Base-by-base conservation (phyloP, 2,329 filamentous ascomycete species). In the Aspergillus aculeatus region DNA sequence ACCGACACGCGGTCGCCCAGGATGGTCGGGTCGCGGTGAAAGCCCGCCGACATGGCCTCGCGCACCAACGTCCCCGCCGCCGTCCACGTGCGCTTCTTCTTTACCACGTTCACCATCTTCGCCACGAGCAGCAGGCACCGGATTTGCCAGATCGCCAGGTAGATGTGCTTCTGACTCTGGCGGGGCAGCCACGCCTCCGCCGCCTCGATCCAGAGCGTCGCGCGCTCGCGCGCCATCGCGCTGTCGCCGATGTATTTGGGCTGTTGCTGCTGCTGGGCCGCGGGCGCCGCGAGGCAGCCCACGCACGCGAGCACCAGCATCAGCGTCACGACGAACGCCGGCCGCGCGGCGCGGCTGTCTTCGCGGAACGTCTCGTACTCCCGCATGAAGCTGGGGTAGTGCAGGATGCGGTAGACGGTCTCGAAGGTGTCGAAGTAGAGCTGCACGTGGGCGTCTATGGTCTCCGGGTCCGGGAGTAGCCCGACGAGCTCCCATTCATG, bases 121-220 rank as follows among this genome's bases (percentile, higher is more conserved):
- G 81, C 77, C 6, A 84, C 67, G 2, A 80, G 60, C 3, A 81
- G 68, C 7, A 84, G 71, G 55, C 81, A 81, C 5, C 78, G 77
- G 3, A 83, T 71, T 62, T 84, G 82, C 59, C 82, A 83, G 61
- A 80, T 77, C 3, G 69, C 68, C 1, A 82, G 67, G 1, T 78
- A 80, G 32, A 81, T 74, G 41, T 82, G 80, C 65, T 84, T 84
- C 31, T 81, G 77, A 54, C 80, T 81, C 59, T 83, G 81, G 11
- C 9, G 7, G 3, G 31, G 23, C 4, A 52, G 50, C 66, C 66
- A 68, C 31, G 47, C 53, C 38, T 67, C 66, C 6, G 63, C 59
- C 12, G 62, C 54, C 23, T 66, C 63, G 5, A 68, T 64, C 63
- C 63, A 68, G 11, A 66, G 49, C 4, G 55, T 57, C 6, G 63